These are phyloP conservation scores for Solidago caesia DNA, from an alignment of 129 eudicot genomes.

Conservation along the genomic window DNA sequence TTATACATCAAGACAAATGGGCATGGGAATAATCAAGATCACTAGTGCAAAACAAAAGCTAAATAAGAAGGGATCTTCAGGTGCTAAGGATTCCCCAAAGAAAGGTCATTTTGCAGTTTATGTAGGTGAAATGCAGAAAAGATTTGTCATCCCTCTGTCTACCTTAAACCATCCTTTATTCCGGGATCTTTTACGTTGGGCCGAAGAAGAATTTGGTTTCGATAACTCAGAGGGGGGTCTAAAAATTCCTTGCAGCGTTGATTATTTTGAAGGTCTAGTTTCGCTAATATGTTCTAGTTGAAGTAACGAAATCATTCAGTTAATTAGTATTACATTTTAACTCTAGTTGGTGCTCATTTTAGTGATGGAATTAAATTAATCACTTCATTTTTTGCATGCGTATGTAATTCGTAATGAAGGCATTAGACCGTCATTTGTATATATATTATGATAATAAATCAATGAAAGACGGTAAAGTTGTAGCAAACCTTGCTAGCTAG, in stretches of 20 bases:
- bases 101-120: slow-evolving; percentile 48
- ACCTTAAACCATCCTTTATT: slow-evolving; percentile 40
- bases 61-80: slow-evolving; percentile 21
- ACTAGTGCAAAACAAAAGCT: slow-evolving; percentile 47
- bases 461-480: no score
- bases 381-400: not conserved
- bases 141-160: slow-evolving; percentile 38
- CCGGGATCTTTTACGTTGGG: slow-evolving; percentile 38
- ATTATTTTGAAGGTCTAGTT: slow-evolving; percentile 37
- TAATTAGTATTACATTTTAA: not conserved
- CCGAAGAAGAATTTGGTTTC: slow-evolving; percentile 45
- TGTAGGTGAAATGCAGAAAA: slow-evolving; percentile 38
- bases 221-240: slow-evolving; percentile 37
- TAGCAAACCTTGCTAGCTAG: no score
- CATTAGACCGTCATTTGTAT: no score
- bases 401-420: not conserved
- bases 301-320: not conserved
- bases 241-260: slow-evolving; percentile 38
- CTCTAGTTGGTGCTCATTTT: not conserved
- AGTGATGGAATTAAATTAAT: not conserved
- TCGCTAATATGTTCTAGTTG: slow-evolving; percentile 24
- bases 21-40: slow-evolving; percentile 32
- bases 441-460: no score
- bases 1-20: slow-evolving; percentile 32
- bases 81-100: slow-evolving; percentile 27